Base-by-base conservation (phyloP, 441 rosid genomes). In the Jatropha podagrica region DNA sequence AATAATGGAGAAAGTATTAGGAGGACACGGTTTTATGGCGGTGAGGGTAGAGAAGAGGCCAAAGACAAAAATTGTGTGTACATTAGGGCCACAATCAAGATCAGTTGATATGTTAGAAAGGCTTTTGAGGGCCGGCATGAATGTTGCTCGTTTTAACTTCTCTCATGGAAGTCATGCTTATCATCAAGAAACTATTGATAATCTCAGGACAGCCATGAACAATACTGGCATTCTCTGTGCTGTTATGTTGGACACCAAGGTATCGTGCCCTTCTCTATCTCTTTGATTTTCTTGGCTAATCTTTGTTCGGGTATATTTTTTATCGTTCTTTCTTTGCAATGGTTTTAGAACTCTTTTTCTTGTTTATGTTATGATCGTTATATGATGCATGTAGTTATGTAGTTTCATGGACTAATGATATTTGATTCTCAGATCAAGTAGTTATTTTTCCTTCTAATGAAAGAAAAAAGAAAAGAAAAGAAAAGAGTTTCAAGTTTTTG, bases 171-270 rank as follows among this genome's bases (percentile, higher is more conserved):
- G 97, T 71, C 97, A 95, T 72, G 89, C 80, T 26, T 95, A 95
- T 64, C 98, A 95, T 73, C 97, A 88, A 58, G 95, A 95, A 83
- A 95, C 98, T 60, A 94, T 95, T 76, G 86, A 92, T 69, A 95
- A 95, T 80, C 97, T 95, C 73, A 88, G 82, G 54, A 74, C 81
- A 56, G 97, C 94, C 86, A 95, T 92, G 98, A 74, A 81, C 71
- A 95, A 88, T 55, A 92, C 97, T 80, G 94, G 95, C 23, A 90
- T 89, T 59, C 93, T 91, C 58, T 95, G 97, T 66, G 97, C 98
- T 77, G 97, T 95, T 59, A 95, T 95, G 98, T 89, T 95, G 75
- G 98, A 95, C 46, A 95, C 98, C 70, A 93, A 95, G 97, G 97
- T 90, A 65, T 40, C 17, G 40, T 7, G 2, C 0, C 9, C 5